These are phyloP conservation scores for Gardenia jasminoides DNA, from an alignment of 257 asterid species.

Conservation along the genomic window DNA sequence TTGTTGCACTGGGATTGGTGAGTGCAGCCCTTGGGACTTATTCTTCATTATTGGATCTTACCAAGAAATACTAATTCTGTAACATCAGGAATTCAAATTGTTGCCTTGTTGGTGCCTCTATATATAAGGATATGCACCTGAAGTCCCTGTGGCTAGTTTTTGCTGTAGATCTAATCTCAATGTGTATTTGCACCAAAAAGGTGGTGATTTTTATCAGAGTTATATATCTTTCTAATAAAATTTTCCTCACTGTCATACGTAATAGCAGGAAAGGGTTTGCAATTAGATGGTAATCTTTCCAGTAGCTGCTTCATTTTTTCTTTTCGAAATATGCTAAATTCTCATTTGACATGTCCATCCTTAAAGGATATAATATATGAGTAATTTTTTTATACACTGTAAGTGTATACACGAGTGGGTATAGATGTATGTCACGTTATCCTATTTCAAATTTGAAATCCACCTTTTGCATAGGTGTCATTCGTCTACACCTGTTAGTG, in stretches of 20 bases:
- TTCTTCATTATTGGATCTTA: constrained; percentile 47
- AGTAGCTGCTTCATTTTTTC: background rate
- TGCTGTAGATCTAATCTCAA: background rate
- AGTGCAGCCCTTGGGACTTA: constrained; percentile 65
- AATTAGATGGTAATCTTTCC: background rate
- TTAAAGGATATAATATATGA: no score
- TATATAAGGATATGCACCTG: background rate
- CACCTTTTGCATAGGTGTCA: no score
- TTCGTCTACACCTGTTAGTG: no score
- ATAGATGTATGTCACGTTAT: no score
- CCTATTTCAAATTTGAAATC: no score
- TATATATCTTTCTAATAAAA: background rate
- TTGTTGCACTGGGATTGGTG: constrained; percentile 50
- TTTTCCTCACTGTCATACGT: background rate
- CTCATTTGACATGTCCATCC: background rate
- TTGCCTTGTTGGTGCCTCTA: background rate
- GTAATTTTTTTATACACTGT: no score
- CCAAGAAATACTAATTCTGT: constrained; percentile 29
- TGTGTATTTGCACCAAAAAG: background rate
- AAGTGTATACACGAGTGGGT: no score
- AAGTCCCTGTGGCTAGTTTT: background rate
- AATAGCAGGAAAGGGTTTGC: background rate
- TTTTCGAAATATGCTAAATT: no score
- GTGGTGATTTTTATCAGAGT: background rate
- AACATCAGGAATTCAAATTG: background rate